These are phyloP conservation scores for Batrachochytrium dendrobatidis DNA, from an alignment of 371 early-diverging fungal genomes.

Conservation along the genomic window DNA sequence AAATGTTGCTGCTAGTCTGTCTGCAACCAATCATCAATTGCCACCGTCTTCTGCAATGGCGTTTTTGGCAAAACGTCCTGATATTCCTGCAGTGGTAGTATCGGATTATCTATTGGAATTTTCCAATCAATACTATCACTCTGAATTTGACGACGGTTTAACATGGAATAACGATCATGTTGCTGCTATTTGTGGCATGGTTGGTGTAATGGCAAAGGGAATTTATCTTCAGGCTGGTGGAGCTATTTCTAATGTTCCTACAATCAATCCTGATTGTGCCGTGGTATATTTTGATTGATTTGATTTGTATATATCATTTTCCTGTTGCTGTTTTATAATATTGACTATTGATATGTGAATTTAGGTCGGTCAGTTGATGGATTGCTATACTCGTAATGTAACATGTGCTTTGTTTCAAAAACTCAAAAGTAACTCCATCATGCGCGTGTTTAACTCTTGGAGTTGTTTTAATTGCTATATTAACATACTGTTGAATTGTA, in stretches of 20 bases:
- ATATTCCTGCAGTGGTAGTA: constrained; percentile 57
- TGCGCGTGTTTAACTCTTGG: no score
- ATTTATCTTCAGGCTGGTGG: constrained; percentile 22
- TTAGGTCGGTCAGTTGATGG: constrained; percentile 47
- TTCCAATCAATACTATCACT: constrained; percentile 51
- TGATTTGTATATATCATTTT: not conserved
- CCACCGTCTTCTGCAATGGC: constrained; percentile 75
- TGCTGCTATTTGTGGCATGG: constrained; percentile 53
- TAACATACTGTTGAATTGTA: constrained; percentile 19
- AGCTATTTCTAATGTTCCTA: constrained; percentile 41
- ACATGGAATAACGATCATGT: constrained; percentile 29
- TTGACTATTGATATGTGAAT: not conserved
- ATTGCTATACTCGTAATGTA: constrained; percentile 59
- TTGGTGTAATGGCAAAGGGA: constrained; percentile 25
- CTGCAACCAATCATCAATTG: constrained; percentile 37
- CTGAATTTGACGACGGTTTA: constrained; percentile 54
- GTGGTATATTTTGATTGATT: constrained; percentile 31
- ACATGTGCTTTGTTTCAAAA: constrained; percentile 54
- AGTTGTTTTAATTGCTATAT: no score
- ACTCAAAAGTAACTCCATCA: constrained; percentile 27
- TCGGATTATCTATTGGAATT: constrained; percentile 51
- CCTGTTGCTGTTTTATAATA: not conserved
- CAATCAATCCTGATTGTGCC: constrained; percentile 38
- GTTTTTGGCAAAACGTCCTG: constrained; percentile 52
- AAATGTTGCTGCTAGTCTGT: constrained; percentile 10